Conservation (phyloP, 108 stramenopile genomes). For the Seminavis robusta region DNA sequence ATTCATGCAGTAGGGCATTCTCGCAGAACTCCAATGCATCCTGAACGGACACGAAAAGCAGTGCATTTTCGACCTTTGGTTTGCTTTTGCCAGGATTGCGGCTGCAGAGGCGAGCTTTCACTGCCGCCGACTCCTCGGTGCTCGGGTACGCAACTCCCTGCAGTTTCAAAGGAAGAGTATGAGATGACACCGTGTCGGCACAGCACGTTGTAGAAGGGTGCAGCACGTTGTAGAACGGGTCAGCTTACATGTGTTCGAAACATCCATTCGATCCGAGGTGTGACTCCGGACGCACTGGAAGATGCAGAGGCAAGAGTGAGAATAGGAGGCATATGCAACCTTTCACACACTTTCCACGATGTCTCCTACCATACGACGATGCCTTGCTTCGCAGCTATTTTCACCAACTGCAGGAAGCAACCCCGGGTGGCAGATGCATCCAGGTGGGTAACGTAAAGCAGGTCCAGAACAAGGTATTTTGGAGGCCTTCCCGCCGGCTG, state of each 20-base stretch:
- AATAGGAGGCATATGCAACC: no score
- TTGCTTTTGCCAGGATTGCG: not conserved
- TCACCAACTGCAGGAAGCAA: conserved; percentile 77
- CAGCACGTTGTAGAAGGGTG: no score
- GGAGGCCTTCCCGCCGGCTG: conserved; percentile 25
- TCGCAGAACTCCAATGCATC: conserved; percentile 81
- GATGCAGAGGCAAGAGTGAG: no score
- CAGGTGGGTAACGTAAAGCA: conserved; percentile 59
- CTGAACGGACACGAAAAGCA: conserved; percentile 35
- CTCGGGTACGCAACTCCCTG: conserved; percentile 51
- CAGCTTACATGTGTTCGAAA: conserved; percentile 72
- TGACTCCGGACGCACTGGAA: conserved; percentile 61
- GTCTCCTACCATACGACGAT: conserved; percentile 72
- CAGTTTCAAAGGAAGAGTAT: no score
- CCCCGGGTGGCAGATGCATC: conserved; percentile 76
- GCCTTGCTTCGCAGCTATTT: conserved; percentile 56
- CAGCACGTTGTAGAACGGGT: no score
- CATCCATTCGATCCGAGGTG: conserved; percentile 82
- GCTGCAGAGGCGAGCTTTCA: conserved; percentile 15
- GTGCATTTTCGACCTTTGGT: conserved; percentile 16
- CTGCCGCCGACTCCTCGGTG: conserved; percentile 44
- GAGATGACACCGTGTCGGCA: no score
- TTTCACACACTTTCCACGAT: no score
- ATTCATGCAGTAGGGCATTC: conserved; percentile 34
- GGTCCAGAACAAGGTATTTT: conserved; percentile 67